Evolutionary conservation across 2,329 filamentous ascomycete genomes (phyloP).

Genomic region (Exophiala sp.): DNA sequence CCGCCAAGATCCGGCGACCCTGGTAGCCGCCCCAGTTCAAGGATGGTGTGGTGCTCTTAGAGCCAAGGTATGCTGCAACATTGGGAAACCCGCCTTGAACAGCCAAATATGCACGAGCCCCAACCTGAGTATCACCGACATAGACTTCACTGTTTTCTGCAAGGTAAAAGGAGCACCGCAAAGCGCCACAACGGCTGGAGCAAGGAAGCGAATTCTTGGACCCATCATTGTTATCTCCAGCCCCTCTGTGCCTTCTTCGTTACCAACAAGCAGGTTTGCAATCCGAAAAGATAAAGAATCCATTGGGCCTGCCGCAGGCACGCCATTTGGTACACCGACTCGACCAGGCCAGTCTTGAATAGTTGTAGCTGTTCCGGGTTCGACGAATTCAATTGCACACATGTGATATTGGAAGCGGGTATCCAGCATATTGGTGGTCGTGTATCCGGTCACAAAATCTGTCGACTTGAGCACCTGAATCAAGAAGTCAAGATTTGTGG

Average conservation of each 20-base stretch:
- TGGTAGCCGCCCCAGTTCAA: slow-evolving; percentile 58
- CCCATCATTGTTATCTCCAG: slow-evolving; percentile 60
- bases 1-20: slow-evolving; percentile 32
- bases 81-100: not conserved
- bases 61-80: slow-evolving; percentile 54
- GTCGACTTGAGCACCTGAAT: slow-evolving; percentile 45
- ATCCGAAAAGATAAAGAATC: slow-evolving; percentile 56
- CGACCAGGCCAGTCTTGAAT: slow-evolving; percentile 59
- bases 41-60: slow-evolving; percentile 57
- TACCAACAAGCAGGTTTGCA: slow-evolving; percentile 59
- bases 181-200: slow-evolving; percentile 52
- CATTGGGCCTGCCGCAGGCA: slow-evolving; percentile 60
- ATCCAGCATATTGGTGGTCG: slow-evolving; percentile 55
- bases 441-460: slow-evolving; percentile 48
- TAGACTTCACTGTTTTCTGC: slow-evolving; percentile 50
- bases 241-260: slow-evolving; percentile 48
- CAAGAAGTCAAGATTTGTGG: slow-evolving; percentile 57
- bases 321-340: slow-evolving; percentile 53
- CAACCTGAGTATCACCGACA: slow-evolving; percentile 50
- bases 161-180: slow-evolving; percentile 54
- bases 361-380: slow-evolving; percentile 54
- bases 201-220: slow-evolving; percentile 55
- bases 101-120: slow-evolving; percentile 41
- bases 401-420: slow-evolving; percentile 48
- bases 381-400: slow-evolving; percentile 54